phyloP scores from a whole-genome alignment of 495 filamentous ascomycete species.

The Aspergillus cristatus region DNA sequence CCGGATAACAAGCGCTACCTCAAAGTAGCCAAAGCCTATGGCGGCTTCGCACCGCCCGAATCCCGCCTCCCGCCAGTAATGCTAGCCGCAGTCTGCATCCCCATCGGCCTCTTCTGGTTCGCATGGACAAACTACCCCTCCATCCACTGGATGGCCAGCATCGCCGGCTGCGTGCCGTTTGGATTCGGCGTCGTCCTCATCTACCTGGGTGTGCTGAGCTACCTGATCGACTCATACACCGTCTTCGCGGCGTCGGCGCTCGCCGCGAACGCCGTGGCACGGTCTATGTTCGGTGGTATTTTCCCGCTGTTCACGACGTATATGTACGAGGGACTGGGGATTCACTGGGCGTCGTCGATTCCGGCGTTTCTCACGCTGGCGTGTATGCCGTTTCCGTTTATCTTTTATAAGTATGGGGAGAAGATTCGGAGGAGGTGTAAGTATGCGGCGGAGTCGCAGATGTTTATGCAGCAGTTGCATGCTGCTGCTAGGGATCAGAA shows the following conservation, averaged over 20 bases:
- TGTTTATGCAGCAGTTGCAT: constrained; percentile 4
- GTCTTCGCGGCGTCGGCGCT: constrained; percentile 61
- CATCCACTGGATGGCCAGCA: constrained; percentile 51
- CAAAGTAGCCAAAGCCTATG: constrained; percentile 9
- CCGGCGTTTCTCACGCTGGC: constrained; percentile 55
- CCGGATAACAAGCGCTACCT: background rate
- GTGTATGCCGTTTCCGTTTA: constrained; percentile 51
- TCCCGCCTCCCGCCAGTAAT: constrained; percentile 12
- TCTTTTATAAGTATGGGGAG: constrained; percentile 58
- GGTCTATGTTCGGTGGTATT: constrained; percentile 51
- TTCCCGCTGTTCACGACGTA: constrained; percentile 63
- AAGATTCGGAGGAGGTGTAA: constrained; percentile 51
- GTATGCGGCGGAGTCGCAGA: constrained; percentile 51
- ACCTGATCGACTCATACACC: constrained; percentile 57
- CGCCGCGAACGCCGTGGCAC: constrained; percentile 54
- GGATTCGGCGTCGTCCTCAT: constrained; percentile 55
- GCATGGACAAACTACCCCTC: constrained; percentile 47
- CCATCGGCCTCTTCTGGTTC: constrained; percentile 38
- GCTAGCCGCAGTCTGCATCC: constrained; percentile 11
- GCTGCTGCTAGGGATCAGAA: too few species aligned
- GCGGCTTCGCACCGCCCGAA: constrained; percentile 9
- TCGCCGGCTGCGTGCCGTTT: constrained; percentile 50
- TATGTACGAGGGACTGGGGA: constrained; percentile 57
- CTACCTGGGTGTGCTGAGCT: constrained; percentile 54
- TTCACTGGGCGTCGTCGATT: constrained; percentile 53